A percentile compares a stretch with the other conserved stretches of the same genome.
Conservation (phyloP, 1,139 yeast genomes). For the Debaryomyces coudertii region DNA sequence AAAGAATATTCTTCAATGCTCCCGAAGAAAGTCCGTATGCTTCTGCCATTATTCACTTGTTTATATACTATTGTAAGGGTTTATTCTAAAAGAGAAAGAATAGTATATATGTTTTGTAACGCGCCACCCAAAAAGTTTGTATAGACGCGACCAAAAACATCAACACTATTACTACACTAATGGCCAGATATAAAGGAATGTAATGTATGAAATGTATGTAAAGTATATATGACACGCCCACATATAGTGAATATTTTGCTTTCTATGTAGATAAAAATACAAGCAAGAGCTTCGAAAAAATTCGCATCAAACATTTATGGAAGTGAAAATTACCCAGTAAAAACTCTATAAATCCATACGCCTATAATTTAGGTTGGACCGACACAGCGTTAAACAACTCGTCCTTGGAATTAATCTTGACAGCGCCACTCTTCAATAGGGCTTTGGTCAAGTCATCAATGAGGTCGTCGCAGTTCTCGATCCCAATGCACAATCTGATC, state of each 20-base stretch:
- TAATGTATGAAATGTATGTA: constrained; percentile 6
- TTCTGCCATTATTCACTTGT: constrained; percentile 9
- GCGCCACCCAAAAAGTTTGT: constrained; percentile 11
- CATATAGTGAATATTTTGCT: background rate
- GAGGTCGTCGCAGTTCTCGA: constrained; percentile 67
- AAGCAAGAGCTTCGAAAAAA: background rate
- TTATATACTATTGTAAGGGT: background rate
- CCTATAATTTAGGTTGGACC: constrained; percentile 43
- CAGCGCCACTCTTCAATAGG: constrained; percentile 65
- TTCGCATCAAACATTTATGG: background rate
- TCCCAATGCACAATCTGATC: constrained; percentile 86
- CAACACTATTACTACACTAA: background rate
- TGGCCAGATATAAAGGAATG: background rate
- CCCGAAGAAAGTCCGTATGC: constrained; percentile 21
- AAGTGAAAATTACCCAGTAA: constrained; percentile 7
- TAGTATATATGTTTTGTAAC: constrained; percentile 8
- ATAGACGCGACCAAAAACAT: constrained; percentile 5
- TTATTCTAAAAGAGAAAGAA: constrained; percentile 5
- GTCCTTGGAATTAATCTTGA: constrained; percentile 45
- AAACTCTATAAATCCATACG: background rate
- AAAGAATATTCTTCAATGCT: constrained; percentile 31
- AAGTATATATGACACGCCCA: constrained; percentile 1
- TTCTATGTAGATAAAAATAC: background rate
- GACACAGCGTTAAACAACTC: constrained; percentile 49
- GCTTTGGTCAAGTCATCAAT: constrained; percentile 77